These are phyloP conservation scores for Rhizopogon salebrosus DNA, from an alignment of 768 basidiomycete species.

Conservation along the genomic window DNA sequence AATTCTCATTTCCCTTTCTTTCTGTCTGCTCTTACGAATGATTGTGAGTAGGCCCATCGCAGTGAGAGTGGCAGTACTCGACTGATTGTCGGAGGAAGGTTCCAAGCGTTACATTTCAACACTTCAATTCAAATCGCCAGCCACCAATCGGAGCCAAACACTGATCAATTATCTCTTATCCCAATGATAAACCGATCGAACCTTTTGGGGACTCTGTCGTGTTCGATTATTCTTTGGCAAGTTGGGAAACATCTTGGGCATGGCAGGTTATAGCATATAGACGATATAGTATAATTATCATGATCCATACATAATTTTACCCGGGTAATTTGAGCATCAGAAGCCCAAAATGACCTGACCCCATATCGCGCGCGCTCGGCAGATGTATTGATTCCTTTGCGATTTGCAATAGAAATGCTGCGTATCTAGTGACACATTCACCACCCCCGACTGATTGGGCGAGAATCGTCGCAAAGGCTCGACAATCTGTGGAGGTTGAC, in stretches of 20 bases:
- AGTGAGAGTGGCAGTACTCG: not conserved
- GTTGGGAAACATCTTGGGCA: not conserved
- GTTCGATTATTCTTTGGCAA: not conserved
- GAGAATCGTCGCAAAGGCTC: not conserved
- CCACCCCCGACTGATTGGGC: not conserved
- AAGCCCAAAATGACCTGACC: not conserved
- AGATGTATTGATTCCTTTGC: not conserved
- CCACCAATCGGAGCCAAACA: not conserved
- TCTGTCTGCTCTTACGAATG: slow-evolving; percentile 92
- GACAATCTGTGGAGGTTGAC: not conserved
- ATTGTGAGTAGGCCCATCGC: slow-evolving; percentile 98
- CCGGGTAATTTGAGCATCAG: not conserved
- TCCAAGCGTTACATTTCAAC: not conserved
- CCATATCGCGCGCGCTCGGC: not conserved
- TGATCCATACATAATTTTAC: not conserved
- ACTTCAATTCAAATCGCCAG: not conserved
- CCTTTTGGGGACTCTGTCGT: not conserved
- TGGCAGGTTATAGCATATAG: no score
- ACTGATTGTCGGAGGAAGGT: slow-evolving; percentile 1
- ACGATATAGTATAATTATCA: not conserved
- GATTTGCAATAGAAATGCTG: not conserved
- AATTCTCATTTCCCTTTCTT: slow-evolving; percentile 95
- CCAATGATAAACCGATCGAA: not conserved
- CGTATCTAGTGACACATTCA: not conserved
- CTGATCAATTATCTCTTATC: not conserved